phyloP scores from a whole-genome alignment of 108 stramenopile genomes.

The Cylindrotheca fusiformis region DNA sequence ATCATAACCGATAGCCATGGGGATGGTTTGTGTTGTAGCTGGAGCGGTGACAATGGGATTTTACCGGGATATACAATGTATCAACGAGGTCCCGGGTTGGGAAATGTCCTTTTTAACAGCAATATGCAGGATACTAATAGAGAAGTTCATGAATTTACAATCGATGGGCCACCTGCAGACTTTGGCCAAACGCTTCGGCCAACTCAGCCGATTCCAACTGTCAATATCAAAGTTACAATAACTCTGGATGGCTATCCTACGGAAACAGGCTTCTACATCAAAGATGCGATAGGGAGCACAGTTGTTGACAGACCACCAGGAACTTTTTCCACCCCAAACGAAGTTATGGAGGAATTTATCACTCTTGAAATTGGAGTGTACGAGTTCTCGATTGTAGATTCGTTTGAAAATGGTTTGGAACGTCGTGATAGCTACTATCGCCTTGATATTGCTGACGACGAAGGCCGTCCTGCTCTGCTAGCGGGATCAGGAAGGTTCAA shows the following conservation, averaged over 20 bases:
- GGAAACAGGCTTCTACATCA: conserved; percentile 33
- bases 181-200: background rate
- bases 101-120: conserved; percentile 9
- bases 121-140: conserved; percentile 4
- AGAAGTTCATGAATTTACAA: conserved; percentile 14
- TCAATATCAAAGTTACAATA: conserved; percentile 22
- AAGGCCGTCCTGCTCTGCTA: conserved; percentile 12
- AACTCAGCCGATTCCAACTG: background rate
- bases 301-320: conserved; percentile 23
- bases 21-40: conserved; percentile 39
- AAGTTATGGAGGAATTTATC: conserved; percentile 9
- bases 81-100: conserved; percentile 11
- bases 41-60: background rate
- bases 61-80: conserved; percentile 30
- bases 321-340: conserved; percentile 5
- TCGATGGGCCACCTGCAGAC: conserved; percentile 1
- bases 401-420: conserved; percentile 24
- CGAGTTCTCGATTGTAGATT: conserved; percentile 17
- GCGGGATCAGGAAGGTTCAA: conserved; percentile 18
- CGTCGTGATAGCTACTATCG: conserved; percentile 5
- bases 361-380: conserved; percentile 21
- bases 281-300: background rate
- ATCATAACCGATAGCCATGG: conserved; percentile 27
- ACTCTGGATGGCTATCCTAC: conserved; percentile 19
- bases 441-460: conserved; percentile 5